Evolutionary conservation across 371 early-diverging fungal genomes (phyloP), one percentile per base, ranked within the genome.

Genomic region (Actinomortierella ambigua): DNA sequence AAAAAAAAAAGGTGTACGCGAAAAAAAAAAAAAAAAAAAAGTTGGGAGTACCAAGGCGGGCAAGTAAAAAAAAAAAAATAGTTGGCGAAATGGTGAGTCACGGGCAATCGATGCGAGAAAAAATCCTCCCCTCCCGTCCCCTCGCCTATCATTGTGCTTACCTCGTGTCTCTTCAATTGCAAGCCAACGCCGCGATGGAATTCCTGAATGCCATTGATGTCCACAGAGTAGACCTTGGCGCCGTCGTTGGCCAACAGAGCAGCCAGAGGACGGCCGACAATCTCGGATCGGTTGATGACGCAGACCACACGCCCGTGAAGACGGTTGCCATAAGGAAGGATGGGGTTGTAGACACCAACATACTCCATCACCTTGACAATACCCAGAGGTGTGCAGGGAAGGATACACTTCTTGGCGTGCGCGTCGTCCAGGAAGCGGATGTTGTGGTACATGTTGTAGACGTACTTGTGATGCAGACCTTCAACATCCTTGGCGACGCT

Each of bases 191-290:
- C 97, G 59, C 98, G 92, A 53, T 90, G 87, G 76, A 95, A 96
- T 68, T 93, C 84, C 73, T 93, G 88, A 51, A 96, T 86, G 57
- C 93, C 94, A 69, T 86, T 88, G 53, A 95, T 90, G 75, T 98
- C 98, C 40, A 96, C 91, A 6, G 95, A 95, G 79, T 87, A 97
- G 15, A 97, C 98, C 69, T 90, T 94, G 64, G 98, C 98, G 52
- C 98, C 98, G 65, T 98, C 98, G 78, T 98, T 97, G 53, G 98
- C 94, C 49, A 98, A 82, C 77, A 98, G 83, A 14, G 97, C 96
- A n/a, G 98, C 98, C 51, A 98, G 81, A 27, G 98, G 98, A 51
- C 97, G 94, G 26, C 98, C 98, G 3, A 98, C 98, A 55, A 97
- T 95, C 75, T 97, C 98, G 78, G 91, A 90, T 41, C 98, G 92